Conservation (phyloP, 208 protist genomes). For the Crithidia bombi region DNA sequence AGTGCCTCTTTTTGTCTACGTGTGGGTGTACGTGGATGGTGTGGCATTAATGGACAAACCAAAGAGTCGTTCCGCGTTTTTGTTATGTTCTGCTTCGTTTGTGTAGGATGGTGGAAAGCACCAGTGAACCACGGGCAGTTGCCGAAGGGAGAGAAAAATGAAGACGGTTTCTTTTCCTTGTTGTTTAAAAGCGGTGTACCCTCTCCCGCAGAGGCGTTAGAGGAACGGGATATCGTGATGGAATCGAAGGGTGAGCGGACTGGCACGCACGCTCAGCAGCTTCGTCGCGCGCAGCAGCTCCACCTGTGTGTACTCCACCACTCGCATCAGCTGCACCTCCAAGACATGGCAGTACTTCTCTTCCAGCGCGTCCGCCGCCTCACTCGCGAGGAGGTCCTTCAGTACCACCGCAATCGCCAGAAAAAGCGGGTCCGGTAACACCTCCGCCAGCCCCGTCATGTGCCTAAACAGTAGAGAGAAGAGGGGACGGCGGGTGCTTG, state of each 20-base stretch:
- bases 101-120: no score
- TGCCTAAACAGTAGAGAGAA: slow-evolving; percentile 28
- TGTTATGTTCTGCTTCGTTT: no score
- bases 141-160: no score
- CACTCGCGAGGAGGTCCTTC: slow-evolving; percentile 12
- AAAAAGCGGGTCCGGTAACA: slow-evolving; percentile 77
- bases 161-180: slow-evolving; percentile 10
- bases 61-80: no score
- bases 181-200: slow-evolving; percentile 13
- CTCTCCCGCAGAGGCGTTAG: slow-evolving; percentile 20
- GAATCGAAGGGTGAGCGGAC: slow-evolving; percentile 48
- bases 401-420: slow-evolving; percentile 44
- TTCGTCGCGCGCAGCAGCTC: slow-evolving; percentile 54
- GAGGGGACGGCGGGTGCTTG: slow-evolving; percentile 32
- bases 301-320: slow-evolving; percentile 47
- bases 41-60: no score
- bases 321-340: slow-evolving; percentile 49
- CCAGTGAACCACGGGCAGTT: no score
- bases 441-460: slow-evolving; percentile 35
- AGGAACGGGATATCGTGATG: slow-evolving; percentile 42
- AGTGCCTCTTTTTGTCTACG: no score
- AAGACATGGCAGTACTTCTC: slow-evolving; percentile 24
- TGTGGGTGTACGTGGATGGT: no score
- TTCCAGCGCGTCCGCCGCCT: slow-evolving; percentile 4
- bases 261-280: slow-evolving; percentile 44